Evolutionary conservation across 345 rosid genomes (phyloP).

Genomic region (Dovyalis caffra): DNA sequence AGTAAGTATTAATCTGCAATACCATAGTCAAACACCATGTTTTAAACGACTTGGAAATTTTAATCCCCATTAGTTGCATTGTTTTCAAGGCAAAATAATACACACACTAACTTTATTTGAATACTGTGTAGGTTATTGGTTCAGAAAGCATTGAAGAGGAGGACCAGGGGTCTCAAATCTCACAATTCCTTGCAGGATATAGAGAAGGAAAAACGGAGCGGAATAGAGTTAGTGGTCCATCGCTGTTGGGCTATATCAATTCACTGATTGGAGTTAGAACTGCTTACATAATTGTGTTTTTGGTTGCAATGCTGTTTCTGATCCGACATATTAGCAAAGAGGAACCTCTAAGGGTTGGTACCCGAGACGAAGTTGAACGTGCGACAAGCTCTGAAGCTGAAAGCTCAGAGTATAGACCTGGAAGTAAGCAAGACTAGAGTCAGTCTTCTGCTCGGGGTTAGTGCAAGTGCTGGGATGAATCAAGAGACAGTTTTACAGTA

Average conservation of each 20-base stretch:
- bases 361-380: slow-evolving; percentile 31
- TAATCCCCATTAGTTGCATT: neutral
- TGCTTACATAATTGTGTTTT: slow-evolving; percentile 58
- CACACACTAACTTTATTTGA: neutral
- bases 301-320: slow-evolving; percentile 64
- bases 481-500: neutral
- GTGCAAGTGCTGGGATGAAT: neutral
- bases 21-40: neutral
- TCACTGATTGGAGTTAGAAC: slow-evolving; percentile 61
- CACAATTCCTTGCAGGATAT: slow-evolving; percentile 72
- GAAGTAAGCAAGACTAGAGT: slow-evolving; percentile 65
- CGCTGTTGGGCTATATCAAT: slow-evolving; percentile 63
- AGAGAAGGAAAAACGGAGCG: slow-evolving; percentile 64
- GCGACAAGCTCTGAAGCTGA: slow-evolving; percentile 39
- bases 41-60: neutral
- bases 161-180: slow-evolving; percentile 73
- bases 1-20: slow-evolving; percentile 39
- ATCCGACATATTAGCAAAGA: slow-evolving; percentile 46
- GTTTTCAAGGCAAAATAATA: neutral
- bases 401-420: slow-evolving; percentile 37
- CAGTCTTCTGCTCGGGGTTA: neutral
- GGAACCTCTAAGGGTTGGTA: slow-evolving; percentile 55
- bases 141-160: slow-evolving; percentile 59
- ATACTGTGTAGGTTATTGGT: slow-evolving; percentile 53
- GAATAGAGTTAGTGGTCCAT: slow-evolving; percentile 63